These are phyloP conservation scores for Castanea sativa DNA, from an alignment of 306 rosid genomes.

Conservation along the genomic window DNA sequence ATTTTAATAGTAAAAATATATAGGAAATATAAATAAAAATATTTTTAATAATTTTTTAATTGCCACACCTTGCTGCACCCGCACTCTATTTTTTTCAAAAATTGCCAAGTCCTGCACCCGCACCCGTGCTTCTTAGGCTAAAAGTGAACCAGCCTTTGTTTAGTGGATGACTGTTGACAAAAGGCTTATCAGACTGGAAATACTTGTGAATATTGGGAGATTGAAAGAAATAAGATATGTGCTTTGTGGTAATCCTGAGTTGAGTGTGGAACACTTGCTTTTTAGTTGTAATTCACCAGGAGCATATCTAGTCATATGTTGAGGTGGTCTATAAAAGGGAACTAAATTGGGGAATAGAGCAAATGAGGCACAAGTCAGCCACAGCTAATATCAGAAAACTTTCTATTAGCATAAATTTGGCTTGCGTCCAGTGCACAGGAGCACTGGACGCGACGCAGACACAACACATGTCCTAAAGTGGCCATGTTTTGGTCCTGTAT, in stretches of 20 bases:
- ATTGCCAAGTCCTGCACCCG: fast-evolving
- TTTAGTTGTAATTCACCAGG: not conserved
- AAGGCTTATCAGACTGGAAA: not conserved
- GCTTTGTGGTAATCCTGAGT: not conserved
- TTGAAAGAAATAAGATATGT: not conserved
- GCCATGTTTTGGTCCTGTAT: too few species aligned
- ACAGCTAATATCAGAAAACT: not conserved
- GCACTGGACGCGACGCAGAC: too few species aligned
- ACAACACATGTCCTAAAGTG: too few species aligned
- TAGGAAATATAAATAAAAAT: too few species aligned
- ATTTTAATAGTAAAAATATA: too few species aligned
- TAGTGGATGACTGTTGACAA: not conserved
- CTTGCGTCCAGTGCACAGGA: too few species aligned
- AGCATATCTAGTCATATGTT: not conserved
- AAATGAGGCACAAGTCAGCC: not conserved
- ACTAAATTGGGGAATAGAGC: not conserved
- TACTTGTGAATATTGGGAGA: not conserved
- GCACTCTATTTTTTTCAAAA: too few species aligned
- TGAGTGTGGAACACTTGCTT: not conserved
- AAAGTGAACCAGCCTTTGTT: not conserved
- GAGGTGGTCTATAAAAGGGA: not conserved
- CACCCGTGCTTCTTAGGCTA: too few species aligned
- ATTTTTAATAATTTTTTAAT: too few species aligned
- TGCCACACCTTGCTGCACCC: fast-evolving
- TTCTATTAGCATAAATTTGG: too few species aligned